Conservation (phyloP, 2,329 filamentous ascomycete genomes). For the Talaromyces sp. region DNA sequence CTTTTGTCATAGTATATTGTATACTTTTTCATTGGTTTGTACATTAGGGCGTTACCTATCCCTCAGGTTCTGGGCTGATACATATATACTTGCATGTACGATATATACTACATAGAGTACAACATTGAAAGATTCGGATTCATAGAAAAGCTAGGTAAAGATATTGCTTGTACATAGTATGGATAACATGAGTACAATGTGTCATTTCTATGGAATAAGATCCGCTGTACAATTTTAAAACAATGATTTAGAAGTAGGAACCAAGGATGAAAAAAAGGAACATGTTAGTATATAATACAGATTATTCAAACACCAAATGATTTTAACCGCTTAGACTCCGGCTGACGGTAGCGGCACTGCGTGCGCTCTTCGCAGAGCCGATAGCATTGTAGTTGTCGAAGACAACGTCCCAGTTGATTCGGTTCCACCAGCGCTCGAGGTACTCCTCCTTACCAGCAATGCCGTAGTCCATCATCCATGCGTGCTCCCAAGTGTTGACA, state of each 20-base stretch:
- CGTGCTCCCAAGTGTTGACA: constrained; percentile 95
- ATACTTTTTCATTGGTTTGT: constrained; percentile 1
- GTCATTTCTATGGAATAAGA: constrained; percentile 19
- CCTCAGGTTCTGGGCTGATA: background rate
- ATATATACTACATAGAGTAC: background rate
- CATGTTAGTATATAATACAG: constrained; percentile 30
- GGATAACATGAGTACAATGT: constrained; percentile 1
- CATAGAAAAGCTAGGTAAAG: background rate
- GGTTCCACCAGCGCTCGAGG: constrained; percentile 82
- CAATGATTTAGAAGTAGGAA: constrained; percentile 10
- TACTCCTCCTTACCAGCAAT: constrained; percentile 74
- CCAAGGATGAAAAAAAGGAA: constrained; percentile 16
- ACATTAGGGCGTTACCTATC: background rate
- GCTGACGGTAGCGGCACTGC: constrained; percentile 22
- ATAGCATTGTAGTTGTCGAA: constrained; percentile 48
- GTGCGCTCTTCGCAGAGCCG: constrained; percentile 26
- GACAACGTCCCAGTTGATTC: constrained; percentile 82
- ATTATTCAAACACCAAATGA: constrained; percentile 24
- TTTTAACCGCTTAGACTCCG: constrained; percentile 27
- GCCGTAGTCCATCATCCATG: constrained; percentile 83
- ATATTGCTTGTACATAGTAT: background rate
- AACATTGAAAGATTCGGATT: background rate
- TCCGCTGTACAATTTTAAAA: constrained; percentile 22
- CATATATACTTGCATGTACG: constrained; percentile 2
- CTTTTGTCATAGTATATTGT: constrained; percentile 16